Evolutionary conservation across 306 rosid species (phyloP).

Genomic region (Sesbania bispinosa): DNA sequence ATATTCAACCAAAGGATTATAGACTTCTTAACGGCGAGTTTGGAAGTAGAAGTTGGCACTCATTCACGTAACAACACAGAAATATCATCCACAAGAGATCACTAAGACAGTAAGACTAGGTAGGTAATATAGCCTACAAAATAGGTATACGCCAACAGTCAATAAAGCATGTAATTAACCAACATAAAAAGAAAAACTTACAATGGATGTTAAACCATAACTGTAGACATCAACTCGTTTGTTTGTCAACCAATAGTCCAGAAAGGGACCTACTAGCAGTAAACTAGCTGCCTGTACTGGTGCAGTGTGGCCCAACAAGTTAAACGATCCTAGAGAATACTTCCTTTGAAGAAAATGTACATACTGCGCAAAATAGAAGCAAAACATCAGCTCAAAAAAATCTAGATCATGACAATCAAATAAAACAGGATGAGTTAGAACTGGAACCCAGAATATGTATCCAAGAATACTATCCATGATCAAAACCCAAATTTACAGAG

Average conservation of each 20-base stretch:
- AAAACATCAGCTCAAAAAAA: slow-evolving; percentile 1
- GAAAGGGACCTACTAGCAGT: slow-evolving; percentile 59
- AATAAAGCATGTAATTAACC: background rate
- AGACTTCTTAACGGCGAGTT: too few relatives aligned
- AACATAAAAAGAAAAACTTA: slow-evolving; percentile 31
- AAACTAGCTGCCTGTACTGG: slow-evolving; percentile 73
- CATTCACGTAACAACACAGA: too few relatives aligned
- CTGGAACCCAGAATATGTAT: background rate
- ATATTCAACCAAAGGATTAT: too few relatives aligned
- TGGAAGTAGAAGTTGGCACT: too few relatives aligned
- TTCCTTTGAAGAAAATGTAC: slow-evolving; percentile 75
- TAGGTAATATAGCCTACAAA: too few relatives aligned
- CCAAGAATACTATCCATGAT: background rate
- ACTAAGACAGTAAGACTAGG: too few relatives aligned
- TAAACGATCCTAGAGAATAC: slow-evolving; percentile 76
- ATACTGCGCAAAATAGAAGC: slow-evolving; percentile 46
- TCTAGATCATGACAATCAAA: background rate
- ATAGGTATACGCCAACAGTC: background rate
- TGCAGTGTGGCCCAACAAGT: slow-evolving; percentile 73
- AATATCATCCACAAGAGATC: too few relatives aligned
- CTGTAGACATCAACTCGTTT: slow-evolving; percentile 54
- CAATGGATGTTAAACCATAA: slow-evolving; percentile 44
- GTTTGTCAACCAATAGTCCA: slow-evolving; percentile 67
- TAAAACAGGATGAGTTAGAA: background rate
- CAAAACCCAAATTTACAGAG: background rate